Evolutionary conservation across 345 rosid species (phyloP), one percentile per base, ranked within the genome.

Genomic region (Heritiera littoralis): DNA sequence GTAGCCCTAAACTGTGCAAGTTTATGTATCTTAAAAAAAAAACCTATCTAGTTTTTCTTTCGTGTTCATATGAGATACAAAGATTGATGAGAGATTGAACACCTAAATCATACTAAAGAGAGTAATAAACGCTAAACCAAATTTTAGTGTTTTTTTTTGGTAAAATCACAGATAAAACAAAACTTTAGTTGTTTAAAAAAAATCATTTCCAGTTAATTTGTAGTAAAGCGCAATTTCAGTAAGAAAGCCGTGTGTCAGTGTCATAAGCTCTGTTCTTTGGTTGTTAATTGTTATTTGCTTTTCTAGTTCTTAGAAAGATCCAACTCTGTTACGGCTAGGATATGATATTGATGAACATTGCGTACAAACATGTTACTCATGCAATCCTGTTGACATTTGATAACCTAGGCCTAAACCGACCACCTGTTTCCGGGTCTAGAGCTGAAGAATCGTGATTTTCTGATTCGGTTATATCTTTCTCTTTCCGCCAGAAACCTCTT

Each of bases 371-470:
- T 67, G 30, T 41, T 67, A 67, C 52, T 5, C 43, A 32, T 67
- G 52, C 2, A 41, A 3, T 1, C 45, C 30, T 3, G 58, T 23
- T 23, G 74, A 46, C 40, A 69, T 8, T 20, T 12, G 55, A 15
- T 58, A 48, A 48, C 54, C 23, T 67, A 54, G 30, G 72, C 17
- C 30, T 43, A 67, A 51, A 72, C 14, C 4, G 2, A 15, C 20
- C 28, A 17, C 38, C 66, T 13, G n/a, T 60, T 72, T 0, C 75
- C 48, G 15, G 76, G 46, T 54, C 76, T 41, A 23, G 41, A 35
- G 76, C 45, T 10, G 63, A 67, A 67, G 76, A 72, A 72, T 35
- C 48, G 76, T 35, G 45, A 10, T 9, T 41, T 41, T 38, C 46
- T 65, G 0, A 14, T 38, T 43, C 41, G 28, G 15, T n/a, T n/a